Evolutionary conservation across 257 asterid genomes (phyloP).

Genomic region (Linaria vulgaris): DNA sequence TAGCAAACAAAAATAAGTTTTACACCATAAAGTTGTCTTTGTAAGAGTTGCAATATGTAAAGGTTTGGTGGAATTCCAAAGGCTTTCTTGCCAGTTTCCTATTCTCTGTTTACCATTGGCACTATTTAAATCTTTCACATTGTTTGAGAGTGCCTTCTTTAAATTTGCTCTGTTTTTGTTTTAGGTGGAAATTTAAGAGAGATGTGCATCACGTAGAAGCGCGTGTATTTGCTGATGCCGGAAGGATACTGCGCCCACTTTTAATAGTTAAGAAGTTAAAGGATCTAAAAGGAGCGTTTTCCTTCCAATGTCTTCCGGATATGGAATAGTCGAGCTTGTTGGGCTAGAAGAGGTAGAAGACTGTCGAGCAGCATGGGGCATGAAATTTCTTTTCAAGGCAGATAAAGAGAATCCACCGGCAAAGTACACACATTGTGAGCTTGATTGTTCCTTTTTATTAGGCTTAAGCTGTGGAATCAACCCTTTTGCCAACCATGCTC

Average conservation of each 20-base stretch:
- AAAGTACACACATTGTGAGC: constrained; percentile 81
- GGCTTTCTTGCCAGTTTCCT: constrained; percentile 12
- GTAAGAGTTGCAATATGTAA: not conserved
- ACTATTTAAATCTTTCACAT: not conserved
- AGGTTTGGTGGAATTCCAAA: not conserved
- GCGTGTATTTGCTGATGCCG: constrained; percentile 86
- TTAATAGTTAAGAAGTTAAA: constrained; percentile 67
- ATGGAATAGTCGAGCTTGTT: constrained; percentile 73
- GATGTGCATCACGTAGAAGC: constrained; percentile 73
- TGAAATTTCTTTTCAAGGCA: constrained; percentile 51
- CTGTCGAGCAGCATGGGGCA: constrained; percentile 83
- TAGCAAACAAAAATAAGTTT: not conserved
- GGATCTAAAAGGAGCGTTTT: constrained; percentile 53
- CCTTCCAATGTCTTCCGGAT: constrained; percentile 61
- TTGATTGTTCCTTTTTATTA: constrained; percentile 72
- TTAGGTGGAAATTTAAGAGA: constrained; percentile 82
- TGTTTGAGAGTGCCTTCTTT: not conserved
- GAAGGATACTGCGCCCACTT: constrained; percentile 96
- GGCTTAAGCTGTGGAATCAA: constrained; percentile 88
- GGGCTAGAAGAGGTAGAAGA: constrained; percentile 99
- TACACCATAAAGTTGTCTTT: not conserved
- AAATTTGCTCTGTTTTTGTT: constrained; percentile 23
- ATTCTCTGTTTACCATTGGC: not conserved
- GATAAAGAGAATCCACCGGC: constrained; percentile 59
- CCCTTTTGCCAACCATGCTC: constrained; percentile 91